Conservation (phyloP, 1,284 basidiomycete genomes). For the Apiotrichum siamense region DNA sequence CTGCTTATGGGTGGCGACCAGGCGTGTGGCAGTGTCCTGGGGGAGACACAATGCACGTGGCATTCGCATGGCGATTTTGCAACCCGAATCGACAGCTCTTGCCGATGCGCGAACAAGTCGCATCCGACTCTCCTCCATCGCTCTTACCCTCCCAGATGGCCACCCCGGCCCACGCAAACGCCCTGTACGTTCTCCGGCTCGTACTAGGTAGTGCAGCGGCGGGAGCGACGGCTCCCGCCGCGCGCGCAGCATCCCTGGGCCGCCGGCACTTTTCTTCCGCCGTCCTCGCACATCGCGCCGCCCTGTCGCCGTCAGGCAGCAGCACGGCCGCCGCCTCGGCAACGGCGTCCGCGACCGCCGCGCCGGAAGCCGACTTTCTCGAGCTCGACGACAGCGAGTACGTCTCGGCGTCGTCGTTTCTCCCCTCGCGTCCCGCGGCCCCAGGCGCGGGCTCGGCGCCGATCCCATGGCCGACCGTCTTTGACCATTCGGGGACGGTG, state of each 20-base stretch:
- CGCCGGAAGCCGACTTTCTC: conserved; percentile 21
- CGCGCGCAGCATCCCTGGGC: too few species aligned
- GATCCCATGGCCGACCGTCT: conserved; percentile 39
- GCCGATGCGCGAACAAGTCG: too few species aligned
- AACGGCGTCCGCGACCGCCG: neutral
- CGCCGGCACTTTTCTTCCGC: conserved; percentile 4
- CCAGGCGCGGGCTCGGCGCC: conserved; percentile 8
- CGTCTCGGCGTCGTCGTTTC: conserved; percentile 14
- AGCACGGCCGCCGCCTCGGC: neutral
- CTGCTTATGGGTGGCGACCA: too few species aligned
- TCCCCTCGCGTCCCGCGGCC: conserved; percentile 14
- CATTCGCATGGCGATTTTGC: too few species aligned
- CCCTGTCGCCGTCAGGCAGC: neutral
- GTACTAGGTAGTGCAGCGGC: conserved; percentile 3
- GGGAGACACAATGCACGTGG: too few species aligned
- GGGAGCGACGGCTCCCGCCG: too few species aligned
- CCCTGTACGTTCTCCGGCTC: conserved; percentile 20
- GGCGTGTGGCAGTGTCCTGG: too few species aligned
- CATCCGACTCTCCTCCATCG: neutral
- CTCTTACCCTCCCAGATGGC: neutral
- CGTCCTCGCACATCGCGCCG: neutral
- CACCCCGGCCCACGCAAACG: conserved; percentile 7
- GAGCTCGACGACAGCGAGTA: conserved; percentile 32
- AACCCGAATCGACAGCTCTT: too few species aligned
- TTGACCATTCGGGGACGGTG: conserved; percentile 11